Evolutionary conservation across 2,329 filamentous ascomycete species (phyloP), one percentile per base, ranked within the genome.

Genomic region (Calonectria pseudoturangicola): DNA sequence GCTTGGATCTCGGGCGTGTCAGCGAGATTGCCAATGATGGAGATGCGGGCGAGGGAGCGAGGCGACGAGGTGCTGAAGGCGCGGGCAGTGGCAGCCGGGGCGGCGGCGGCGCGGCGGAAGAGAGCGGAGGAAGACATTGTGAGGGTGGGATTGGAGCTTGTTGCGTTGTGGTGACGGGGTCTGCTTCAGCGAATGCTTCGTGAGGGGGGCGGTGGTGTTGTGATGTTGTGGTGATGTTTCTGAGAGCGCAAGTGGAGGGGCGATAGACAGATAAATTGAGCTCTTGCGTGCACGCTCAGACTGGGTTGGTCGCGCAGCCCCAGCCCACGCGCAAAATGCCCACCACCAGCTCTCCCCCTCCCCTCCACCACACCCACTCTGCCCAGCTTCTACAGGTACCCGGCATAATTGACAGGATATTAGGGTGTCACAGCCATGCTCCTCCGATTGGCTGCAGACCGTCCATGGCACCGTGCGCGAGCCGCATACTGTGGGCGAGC

Each of bases 1-100:
- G 91, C 84, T 45, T 90, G 88, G 77, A 95, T 81, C 88, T 98
- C 96, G 71, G 97, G 96, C 66, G 91, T 89, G 79, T 92, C 90
- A 73, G 91, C 95, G 65, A 99, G 92, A 84, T 95, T 93, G 82
- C 97, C 97, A 79, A 98, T 90, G 84, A 99, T 88, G 81, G 92
- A 93, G 88, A 99, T 93, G 85, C 93, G 93, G 78, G 97, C 94
- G 77, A 97, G 81, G 75, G 89, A 86, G 74, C 91, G 89, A 63
- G 90, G 84, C 48, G 92, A 86, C 54, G 93, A 92, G 79, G 92
- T 92, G 87, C 92, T 95, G 90, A 98, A 98, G 81, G 92, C 86
- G 85, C 95, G 95, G 79, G 88, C 82, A 75, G 86, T 79, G 71
- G 86, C 78, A 77, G 83, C 86, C 82, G 87, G 86, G 82, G 85